Evolutionary conservation across 2,329 filamentous ascomycete genomes (phyloP).

Genomic region (Diplocarpon mali): DNA sequence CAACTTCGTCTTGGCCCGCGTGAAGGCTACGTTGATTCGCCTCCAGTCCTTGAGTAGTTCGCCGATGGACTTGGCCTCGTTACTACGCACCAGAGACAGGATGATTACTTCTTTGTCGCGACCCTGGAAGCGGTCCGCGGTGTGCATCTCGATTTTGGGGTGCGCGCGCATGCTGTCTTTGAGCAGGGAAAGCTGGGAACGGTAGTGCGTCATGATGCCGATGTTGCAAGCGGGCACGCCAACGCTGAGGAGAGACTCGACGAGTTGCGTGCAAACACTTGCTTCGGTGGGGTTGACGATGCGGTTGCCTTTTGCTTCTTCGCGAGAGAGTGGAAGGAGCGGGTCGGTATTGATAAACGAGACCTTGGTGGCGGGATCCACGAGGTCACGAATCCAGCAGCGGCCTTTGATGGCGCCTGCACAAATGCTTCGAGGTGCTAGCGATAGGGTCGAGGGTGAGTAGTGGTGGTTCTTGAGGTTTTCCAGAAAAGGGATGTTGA

Average conservation of each 20-base stretch:
- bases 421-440: conserved; percentile 43
- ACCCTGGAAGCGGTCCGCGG: conserved; percentile 92
- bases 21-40: conserved; percentile 91
- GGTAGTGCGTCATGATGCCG: conserved; percentile 94
- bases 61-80: conserved; percentile 72
- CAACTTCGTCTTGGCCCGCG: conserved; percentile 82
- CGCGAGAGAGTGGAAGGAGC: conserved; percentile 51
- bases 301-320: conserved; percentile 69
- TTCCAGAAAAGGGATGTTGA: conserved; percentile 56
- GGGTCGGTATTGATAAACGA: conserved; percentile 84
- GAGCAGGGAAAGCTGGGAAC: conserved; percentile 77
- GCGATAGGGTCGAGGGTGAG: conserved; percentile 33
- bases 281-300: conserved; percentile 85
- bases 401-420: conserved; percentile 30
- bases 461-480: conserved; percentile 50
- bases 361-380: conserved; percentile 62
- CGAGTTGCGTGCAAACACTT: conserved; percentile 65
- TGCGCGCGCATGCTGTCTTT: conserved; percentile 56
- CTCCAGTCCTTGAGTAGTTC: conserved; percentile 87
- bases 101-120: conserved; percentile 91
- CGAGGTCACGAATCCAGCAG: conserved; percentile 69
- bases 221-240: conserved; percentile 70
- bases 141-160: conserved; percentile 79
- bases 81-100: conserved; percentile 77
- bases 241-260: conserved; percentile 62